These are phyloP conservation scores for Microcos paniculata DNA, from an alignment of 345 rosid species.

Conservation along the genomic window DNA sequence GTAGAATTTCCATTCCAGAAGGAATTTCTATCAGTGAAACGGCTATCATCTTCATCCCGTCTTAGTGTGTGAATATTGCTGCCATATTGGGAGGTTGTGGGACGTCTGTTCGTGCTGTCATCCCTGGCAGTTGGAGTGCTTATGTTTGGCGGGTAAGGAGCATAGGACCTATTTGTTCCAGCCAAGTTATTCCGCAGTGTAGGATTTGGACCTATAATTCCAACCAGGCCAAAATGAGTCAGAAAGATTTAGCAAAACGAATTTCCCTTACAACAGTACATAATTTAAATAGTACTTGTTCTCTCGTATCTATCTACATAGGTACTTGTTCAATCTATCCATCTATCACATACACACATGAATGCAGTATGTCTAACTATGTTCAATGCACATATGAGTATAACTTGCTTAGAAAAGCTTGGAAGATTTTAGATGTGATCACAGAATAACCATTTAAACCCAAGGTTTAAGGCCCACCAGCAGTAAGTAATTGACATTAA, in stretches of 20 bases:
- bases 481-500: background rate
- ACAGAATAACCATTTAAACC: background rate
- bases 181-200: slow-evolving; percentile 32
- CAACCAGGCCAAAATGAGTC: background rate
- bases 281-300: background rate
- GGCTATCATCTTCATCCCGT: slow-evolving; percentile 64
- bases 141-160: slow-evolving; percentile 22
- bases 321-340: background rate
- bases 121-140: slow-evolving; percentile 33
- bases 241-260: background rate
- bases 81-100: slow-evolving; percentile 47
- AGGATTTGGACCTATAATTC: slow-evolving; percentile 50
- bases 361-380: background rate
- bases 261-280: background rate
- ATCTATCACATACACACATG: background rate
- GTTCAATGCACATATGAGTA: background rate
- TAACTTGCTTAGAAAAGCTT: background rate
- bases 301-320: background rate
- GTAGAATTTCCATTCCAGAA: slow-evolving; percentile 96
- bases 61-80: slow-evolving; percentile 80
- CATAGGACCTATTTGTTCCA: slow-evolving; percentile 26
- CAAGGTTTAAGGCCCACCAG: background rate
- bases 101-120: slow-evolving; percentile 40
- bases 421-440: background rate
- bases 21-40: slow-evolving; percentile 58